Conservation (phyloP, 163 green algal species). For the Scenedesmus sp. region DNA sequence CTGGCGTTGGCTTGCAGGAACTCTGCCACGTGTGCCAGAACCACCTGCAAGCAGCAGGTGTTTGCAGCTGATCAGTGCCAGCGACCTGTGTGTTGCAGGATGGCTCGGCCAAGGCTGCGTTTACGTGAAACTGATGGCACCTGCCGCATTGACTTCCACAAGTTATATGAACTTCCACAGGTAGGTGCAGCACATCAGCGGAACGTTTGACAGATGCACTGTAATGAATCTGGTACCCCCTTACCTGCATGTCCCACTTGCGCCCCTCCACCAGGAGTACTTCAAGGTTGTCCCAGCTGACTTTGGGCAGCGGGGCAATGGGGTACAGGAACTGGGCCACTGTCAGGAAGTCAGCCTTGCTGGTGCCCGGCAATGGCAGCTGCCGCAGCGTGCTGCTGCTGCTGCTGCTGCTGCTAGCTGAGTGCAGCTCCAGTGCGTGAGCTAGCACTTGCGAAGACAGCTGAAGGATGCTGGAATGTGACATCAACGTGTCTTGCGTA, state of each 20-base stretch:
- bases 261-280: conserved; percentile 11
- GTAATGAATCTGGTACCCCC: not conserved
- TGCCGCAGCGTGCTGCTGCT: not conserved
- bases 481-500: not conserved
- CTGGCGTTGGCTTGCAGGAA: not conserved
- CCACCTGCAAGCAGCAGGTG: not conserved
- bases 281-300: conserved; percentile 33
- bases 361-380: not conserved
- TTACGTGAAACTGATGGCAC: too few relatives aligned
- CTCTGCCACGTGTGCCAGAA: not conserved
- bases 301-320: not conserved
- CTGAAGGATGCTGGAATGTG: not conserved
- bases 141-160: too few relatives aligned
- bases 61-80: too few relatives aligned
- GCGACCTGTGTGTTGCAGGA: not conserved
- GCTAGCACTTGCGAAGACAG: not conserved
- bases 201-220: too few relatives aligned
- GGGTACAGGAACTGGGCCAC: conserved; percentile 20
- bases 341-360: not conserved
- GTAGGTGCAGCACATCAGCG: too few relatives aligned
- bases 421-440: not conserved
- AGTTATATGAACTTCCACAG: too few relatives aligned
- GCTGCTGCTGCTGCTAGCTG: not conserved
- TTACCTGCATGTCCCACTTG: conserved; percentile 4
- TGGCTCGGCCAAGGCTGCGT: too few relatives aligned